Percentiles rank a stretch among this genome's conserved stretches.
Evolutionary conservation across 345 rosid genomes (phyloP).

Genomic region (Populus tremula): DNA sequence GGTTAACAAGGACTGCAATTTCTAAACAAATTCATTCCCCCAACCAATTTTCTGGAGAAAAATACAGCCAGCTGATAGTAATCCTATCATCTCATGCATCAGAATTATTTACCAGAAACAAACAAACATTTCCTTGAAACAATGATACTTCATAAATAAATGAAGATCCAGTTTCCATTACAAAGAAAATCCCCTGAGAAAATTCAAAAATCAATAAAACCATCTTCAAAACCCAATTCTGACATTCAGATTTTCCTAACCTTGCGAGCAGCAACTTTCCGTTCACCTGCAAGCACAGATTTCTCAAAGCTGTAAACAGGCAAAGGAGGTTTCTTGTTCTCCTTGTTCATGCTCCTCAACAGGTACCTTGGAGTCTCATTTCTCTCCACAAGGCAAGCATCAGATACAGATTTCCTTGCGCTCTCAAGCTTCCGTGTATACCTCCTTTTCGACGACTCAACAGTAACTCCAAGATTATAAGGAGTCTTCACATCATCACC

Average conservation of each 20-base stretch:
- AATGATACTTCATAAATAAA: background rate
- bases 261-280: slow-evolving; percentile 29
- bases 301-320: slow-evolving; percentile 27
- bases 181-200: background rate
- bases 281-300: slow-evolving; percentile 22
- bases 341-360: slow-evolving; percentile 77
- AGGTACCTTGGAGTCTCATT: slow-evolving; percentile 56
- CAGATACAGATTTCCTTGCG: slow-evolving; percentile 49
- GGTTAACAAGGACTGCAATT: background rate
- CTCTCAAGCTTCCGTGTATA: slow-evolving; percentile 50
- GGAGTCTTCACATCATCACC: slow-evolving; percentile 30
- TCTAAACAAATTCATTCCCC: background rate
- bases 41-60: background rate
- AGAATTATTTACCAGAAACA: background rate
- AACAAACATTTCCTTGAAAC: background rate
- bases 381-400: slow-evolving; percentile 43
- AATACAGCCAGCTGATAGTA: background rate
- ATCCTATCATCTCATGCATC: background rate
- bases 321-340: slow-evolving; percentile 64
- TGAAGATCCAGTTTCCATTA: background rate
- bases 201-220: background rate
- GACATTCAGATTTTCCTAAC: slow-evolving; percentile 28
- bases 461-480: slow-evolving; percentile 56
- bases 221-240: background rate
- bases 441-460: slow-evolving; percentile 57